These are phyloP conservation scores for Yarrowia galli DNA, from an alignment of 1,139 yeast species.

Conservation along the genomic window DNA sequence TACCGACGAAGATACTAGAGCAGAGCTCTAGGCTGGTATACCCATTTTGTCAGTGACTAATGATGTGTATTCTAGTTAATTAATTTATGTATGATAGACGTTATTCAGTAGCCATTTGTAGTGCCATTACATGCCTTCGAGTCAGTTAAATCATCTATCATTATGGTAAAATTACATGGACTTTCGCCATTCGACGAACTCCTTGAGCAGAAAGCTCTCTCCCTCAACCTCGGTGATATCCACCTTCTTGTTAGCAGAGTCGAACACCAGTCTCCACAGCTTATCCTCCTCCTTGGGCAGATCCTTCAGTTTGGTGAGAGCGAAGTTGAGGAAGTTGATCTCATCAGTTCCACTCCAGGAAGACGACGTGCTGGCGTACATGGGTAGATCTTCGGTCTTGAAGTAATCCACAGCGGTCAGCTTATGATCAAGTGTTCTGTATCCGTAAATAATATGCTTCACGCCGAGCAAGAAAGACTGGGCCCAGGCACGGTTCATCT, in stretches of 20 bases:
- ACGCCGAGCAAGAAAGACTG: conserved; percentile 90
- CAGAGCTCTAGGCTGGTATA: too few species aligned
- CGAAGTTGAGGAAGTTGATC: conserved; percentile 67
- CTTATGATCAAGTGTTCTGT: conserved; percentile 73
- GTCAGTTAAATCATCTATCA: not conserved
- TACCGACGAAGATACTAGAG: conserved; percentile 15
- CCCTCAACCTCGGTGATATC: conserved; percentile 6
- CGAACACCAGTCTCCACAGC: conserved; percentile 28
- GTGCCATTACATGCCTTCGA: too few species aligned
- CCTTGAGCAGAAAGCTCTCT: conserved; percentile 29
- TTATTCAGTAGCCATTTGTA: too few species aligned
- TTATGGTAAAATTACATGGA: conserved; percentile 15
- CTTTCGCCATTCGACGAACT: conserved; percentile 27
- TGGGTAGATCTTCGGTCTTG: conserved; percentile 79
- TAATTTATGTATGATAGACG: conserved; percentile 13
- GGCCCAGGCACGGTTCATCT: conserved; percentile 87
- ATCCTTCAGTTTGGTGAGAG: conserved; percentile 70
- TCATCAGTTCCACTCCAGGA: conserved; percentile 75
- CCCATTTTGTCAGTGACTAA: not conserved
- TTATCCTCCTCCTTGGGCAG: conserved; percentile 59
- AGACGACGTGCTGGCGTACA: conserved; percentile 50
- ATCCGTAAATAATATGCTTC: conserved; percentile 80
- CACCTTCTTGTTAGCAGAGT: conserved; percentile 8
- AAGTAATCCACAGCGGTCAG: conserved; percentile 75
- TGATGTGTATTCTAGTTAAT: conserved; percentile 22